Evolutionary conservation across 139 green algal genomes (phyloP).

Genomic region (Ettlia oleoabundans): DNA sequence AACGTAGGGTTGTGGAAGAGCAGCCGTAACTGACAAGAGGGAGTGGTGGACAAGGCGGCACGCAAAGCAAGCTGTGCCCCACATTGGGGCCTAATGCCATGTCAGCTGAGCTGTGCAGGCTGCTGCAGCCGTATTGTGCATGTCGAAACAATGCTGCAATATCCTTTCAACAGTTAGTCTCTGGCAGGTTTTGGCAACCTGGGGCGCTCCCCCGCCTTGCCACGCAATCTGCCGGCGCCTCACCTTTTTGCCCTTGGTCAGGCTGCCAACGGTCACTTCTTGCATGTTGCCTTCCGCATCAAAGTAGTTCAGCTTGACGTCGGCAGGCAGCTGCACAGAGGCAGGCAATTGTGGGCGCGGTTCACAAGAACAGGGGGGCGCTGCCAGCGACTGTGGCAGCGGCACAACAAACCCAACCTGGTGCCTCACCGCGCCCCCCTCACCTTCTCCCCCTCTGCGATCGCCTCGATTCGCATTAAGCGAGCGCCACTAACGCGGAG

Average conservation of each 20-base stretch:
- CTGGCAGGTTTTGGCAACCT: too few relatives aligned
- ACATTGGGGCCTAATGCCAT: too few relatives aligned
- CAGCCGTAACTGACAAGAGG: too few relatives aligned
- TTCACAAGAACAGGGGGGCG: not conserved
- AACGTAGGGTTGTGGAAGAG: too few relatives aligned
- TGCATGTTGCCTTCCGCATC: conserved; percentile 92
- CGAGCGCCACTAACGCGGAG: not conserved
- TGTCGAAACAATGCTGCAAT: too few relatives aligned
- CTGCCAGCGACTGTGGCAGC: not conserved
- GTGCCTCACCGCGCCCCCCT: too few relatives aligned
- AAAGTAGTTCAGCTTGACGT: conserved; percentile 87
- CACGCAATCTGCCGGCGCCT: too few relatives aligned
- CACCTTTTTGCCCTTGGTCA: conserved; percentile 94
- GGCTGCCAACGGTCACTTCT: conserved; percentile 74
- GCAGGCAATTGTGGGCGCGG: not conserved
- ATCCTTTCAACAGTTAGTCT: too few relatives aligned
- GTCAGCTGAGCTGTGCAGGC: too few relatives aligned
- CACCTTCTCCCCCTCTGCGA: conserved; percentile 48
- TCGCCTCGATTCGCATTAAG: conserved; percentile 21
- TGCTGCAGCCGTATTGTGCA: too few relatives aligned
- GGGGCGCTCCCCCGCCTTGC: not conserved
- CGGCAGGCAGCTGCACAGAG: conserved; percentile 57
- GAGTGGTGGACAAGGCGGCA: too few relatives aligned
- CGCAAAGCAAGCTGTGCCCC: too few relatives aligned
- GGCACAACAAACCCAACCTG: not conserved